Conservation (phyloP, 768 basidiomycete species). For the Tubosaeta sp. region DNA sequence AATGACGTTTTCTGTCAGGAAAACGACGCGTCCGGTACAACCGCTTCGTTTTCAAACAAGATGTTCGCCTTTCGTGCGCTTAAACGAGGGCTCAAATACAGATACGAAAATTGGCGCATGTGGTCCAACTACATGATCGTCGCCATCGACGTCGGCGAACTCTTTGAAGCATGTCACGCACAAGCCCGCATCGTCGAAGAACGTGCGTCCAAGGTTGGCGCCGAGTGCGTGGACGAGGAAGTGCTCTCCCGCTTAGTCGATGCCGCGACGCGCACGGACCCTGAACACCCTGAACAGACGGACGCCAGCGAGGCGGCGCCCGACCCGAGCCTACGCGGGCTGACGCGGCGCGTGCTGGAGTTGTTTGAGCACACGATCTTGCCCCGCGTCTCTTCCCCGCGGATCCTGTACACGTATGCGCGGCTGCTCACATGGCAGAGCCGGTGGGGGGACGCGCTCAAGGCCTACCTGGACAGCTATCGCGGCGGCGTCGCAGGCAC, state of each 20-base stretch:
- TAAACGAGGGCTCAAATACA: constrained; percentile 79
- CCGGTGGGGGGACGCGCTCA: constrained; percentile 72
- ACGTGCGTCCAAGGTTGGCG: constrained; percentile 38
- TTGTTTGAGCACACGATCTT: constrained; percentile 78
- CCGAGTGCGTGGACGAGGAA: constrained; percentile 72
- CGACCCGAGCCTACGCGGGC: constrained; percentile 59
- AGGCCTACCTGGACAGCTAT: constrained; percentile 84
- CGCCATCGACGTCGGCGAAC: constrained; percentile 87
- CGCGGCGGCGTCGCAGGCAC: constrained; percentile 59
- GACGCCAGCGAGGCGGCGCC: constrained; percentile 11
- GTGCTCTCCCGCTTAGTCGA: constrained; percentile 87
- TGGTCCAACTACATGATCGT: constrained; percentile 98
- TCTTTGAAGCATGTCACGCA: constrained; percentile 83
- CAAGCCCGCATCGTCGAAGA: constrained; percentile 74
- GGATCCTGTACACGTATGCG: constrained; percentile 81
- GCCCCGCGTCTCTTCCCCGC: constrained; percentile 71
- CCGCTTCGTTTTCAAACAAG: constrained; percentile 68
- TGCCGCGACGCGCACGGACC: constrained; percentile 64
- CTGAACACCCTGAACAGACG: constrained; percentile 17
- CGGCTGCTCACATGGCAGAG: constrained; percentile 71
- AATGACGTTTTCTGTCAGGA: constrained; percentile 19
- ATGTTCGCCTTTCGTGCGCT: constrained; percentile 89
- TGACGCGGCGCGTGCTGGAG: constrained; percentile 61
- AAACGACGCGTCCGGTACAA: constrained; percentile 17
- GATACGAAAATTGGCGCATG: constrained; percentile 94